Evolutionary conservation across 306 rosid species (phyloP), one percentile per base, ranked within the genome.

Genomic region (Gillenia trifoliata): DNA sequence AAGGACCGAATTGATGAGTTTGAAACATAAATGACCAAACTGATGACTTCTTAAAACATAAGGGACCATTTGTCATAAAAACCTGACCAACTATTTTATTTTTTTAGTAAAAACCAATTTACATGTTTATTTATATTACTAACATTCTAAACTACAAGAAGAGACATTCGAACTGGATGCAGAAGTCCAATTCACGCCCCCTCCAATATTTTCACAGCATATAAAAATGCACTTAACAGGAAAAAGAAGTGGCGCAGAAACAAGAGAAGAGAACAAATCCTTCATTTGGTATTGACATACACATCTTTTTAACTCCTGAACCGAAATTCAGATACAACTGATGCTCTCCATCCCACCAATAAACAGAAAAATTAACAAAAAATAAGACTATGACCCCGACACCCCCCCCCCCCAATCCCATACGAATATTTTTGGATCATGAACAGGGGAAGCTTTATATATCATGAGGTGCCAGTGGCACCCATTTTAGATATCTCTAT

Each of bases 401-500:
- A n/a, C 80, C 79, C 89, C 81, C 80, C 66, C 66, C 41, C 16
- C 17, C 41, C 66, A 62, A 77, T 79, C 77, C 77, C 87, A 70
- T 75, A 70, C 76, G 79, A 82, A 76, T 66, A 70, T 64, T 78
- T 78, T 75, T 55, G 67, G 78, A 65, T 66, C 78, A 50, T 47
- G 43, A 77, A 60, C 80, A 30, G 65, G 31, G 55, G 28, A 74
- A 49, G 30, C 49, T 49, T 23, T 73, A 64, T 26, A 22, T 72
- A 77, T 73, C 77, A 78, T 71, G 75, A 68, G 87, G 84, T 65
- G 81, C 88, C 67, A 70, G 86, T 38, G 70, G 33, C 68, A 79
- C 89, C 84, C 75, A 62, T 75, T 75, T 75, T 54, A 22, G 60
- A 57, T 78, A 85, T 74, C 76, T 77, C 88, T 83, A 80, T 77